Base-by-base conservation (phyloP, 345 rosid genomes). In the Stellera chamaejasme region DNA sequence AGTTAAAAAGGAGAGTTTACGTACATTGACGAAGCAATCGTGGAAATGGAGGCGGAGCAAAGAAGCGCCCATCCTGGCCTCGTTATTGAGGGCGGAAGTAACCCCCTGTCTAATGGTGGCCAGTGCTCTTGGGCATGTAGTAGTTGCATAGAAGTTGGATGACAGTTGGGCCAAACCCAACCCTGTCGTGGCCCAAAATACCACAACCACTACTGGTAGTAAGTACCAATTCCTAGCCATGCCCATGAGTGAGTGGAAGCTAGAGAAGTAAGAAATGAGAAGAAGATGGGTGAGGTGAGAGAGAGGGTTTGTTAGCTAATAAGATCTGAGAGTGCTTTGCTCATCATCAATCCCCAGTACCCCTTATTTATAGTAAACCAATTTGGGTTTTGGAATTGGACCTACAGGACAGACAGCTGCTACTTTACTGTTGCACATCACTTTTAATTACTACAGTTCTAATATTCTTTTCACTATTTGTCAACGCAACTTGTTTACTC, bases 1-100 rank as follows among this genome's bases (percentile, higher is more conserved):
- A 50, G 23, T n/a, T 28, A 12, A 13, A 10, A n/a, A 13, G 27
- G 39, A 19, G 14, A 14, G 67, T 68, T 68, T 73, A 72, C 89
- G 59, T 73, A 72, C 89, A 59, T 79, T 60, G 42, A 80, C 85
- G 25, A 82, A 82, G 74, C 85, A 82, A 54, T 82, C 85, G 28
- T 82, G 88, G 64, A 79, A 82, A 59, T 82, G 85, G 14, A 82
- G 79, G 51, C 85, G 83, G 54, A 77, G 74, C 54, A 82, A 67
- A 25, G 82, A 80, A 14, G 89, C 89, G 1, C 78, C 83, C 75
- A 83, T 77, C 60, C 89, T 83, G 23, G 75, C 50, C 65, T 80
- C 86, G 0, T 55, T 72, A 8, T 61, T 52, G 6, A 80, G 66
- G 1, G 84, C 90, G 4, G 74, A 62, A 50, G 53, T 54, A 28